Conservation (phyloP, 2,329 filamentous ascomycete species). For the Geosmithia putterillii region DNA sequence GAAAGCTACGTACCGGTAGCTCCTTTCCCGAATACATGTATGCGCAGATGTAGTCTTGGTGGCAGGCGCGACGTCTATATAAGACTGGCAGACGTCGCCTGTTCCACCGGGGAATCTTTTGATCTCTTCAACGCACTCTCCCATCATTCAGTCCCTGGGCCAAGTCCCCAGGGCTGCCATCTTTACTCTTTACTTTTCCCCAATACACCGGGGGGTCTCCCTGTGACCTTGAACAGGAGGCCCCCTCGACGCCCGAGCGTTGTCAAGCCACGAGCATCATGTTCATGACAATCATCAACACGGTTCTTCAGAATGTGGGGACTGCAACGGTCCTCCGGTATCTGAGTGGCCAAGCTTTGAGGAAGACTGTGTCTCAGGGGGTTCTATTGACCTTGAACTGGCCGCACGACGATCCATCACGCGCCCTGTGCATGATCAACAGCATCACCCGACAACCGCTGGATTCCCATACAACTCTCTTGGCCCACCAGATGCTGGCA, state of each 20-base stretch:
- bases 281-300: neutral
- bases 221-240: conserved; percentile 7
- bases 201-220: neutral
- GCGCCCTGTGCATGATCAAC: neutral
- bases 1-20: too few species aligned
- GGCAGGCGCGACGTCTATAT: too few species aligned
- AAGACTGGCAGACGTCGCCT: too few species aligned
- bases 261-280: neutral
- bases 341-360: neutral
- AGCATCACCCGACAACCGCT: neutral
- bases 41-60: too few species aligned
- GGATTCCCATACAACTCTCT: neutral
- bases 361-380: too few species aligned
- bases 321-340: neutral
- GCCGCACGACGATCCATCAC: too few species aligned
- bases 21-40: too few species aligned
- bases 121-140: too few species aligned
- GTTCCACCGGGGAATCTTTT: too few species aligned
- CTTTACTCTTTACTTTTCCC: neutral
- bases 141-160: too few species aligned
- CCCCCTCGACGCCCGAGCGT: neutral
- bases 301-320: neutral
- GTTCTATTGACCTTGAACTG: too few species aligned
- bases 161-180: too few species aligned
- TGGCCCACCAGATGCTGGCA: neutral